Conservation (phyloP, 2,329 filamentous ascomycete species). For the Myriosclerotinia duriaeana region DNA sequence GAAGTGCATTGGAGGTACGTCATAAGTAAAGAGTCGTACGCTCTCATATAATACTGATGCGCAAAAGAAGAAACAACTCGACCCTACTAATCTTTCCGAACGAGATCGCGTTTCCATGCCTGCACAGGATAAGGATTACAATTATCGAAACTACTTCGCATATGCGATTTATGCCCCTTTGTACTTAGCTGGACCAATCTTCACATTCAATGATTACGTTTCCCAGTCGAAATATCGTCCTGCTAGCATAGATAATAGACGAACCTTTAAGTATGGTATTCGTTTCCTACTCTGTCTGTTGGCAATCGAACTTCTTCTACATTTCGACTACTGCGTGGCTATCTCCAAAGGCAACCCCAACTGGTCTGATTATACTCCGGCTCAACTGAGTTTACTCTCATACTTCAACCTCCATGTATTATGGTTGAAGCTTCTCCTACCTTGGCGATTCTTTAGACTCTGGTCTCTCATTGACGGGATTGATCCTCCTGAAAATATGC, state of each 20-base stretch:
- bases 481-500: conserved; percentile 97
- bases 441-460: conserved; percentile 98
- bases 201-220: conserved; percentile 98
- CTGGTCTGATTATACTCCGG: conserved; percentile 81
- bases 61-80: conserved; percentile 94
- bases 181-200: conserved; percentile 87
- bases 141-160: conserved; percentile 82
- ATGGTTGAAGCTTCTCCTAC: conserved; percentile 94
- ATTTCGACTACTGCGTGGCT: conserved; percentile 90
- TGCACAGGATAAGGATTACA: conserved; percentile 68
- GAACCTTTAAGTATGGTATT: conserved; percentile 77
- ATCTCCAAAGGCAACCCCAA: conserved; percentile 78
- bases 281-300: conserved; percentile 80
- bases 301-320: conserved; percentile 85
- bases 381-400: conserved; percentile 84
- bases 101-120: conserved; percentile 79
- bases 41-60: conserved; percentile 53
- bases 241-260: conserved; percentile 65
- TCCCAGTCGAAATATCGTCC: conserved; percentile 75
- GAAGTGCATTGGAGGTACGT: conserved; percentile 79
- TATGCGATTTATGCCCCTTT: conserved; percentile 90
- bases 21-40: neutral
- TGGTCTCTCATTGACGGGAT: conserved; percentile 89
- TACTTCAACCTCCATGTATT: conserved; percentile 97
- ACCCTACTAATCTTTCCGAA: conserved; percentile 83